These are phyloP conservation scores for Aspergillus brasiliensis DNA, from an alignment of 2,329 filamentous ascomycete genomes.

Conservation along the genomic window DNA sequence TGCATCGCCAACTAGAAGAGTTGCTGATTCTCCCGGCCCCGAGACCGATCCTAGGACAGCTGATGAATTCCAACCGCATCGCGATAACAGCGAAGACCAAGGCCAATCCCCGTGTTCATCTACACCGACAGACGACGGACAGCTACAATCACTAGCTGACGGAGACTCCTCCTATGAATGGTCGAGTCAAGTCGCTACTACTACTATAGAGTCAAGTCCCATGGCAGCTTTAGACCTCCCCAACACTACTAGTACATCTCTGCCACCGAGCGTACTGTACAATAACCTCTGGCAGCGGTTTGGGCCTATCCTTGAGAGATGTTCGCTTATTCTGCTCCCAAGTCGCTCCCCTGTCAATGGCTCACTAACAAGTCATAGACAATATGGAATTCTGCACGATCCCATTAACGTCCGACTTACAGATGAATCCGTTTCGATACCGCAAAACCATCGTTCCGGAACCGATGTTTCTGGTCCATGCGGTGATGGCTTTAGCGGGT, in stretches of 20 bases:
- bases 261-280: constrained; percentile 5
- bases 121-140: too few species aligned
- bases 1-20: too few species aligned
- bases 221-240: not conserved
- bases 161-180: too few species aligned
- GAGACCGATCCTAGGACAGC: too few species aligned
- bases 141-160: too few species aligned
- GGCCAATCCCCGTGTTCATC: too few species aligned
- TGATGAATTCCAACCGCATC: too few species aligned
- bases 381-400: constrained; percentile 8
- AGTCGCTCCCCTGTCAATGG: not conserved
- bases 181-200: not conserved
- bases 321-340: not conserved
- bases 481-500: constrained; percentile 7
- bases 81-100: too few species aligned
- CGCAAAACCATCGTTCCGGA: not conserved
- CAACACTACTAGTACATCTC: not conserved
- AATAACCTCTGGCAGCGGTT: not conserved
- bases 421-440: constrained; percentile 5
- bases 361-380: not conserved
- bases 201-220: not conserved
- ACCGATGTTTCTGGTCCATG: constrained; percentile 5
- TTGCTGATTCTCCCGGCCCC: too few species aligned
- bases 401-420: not conserved
- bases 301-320: not conserved